Evolutionary conservation across 129 eudicot genomes (phyloP), one percentile per base, ranked within the genome.

Genomic region (Saposhnikovia divaricata): DNA sequence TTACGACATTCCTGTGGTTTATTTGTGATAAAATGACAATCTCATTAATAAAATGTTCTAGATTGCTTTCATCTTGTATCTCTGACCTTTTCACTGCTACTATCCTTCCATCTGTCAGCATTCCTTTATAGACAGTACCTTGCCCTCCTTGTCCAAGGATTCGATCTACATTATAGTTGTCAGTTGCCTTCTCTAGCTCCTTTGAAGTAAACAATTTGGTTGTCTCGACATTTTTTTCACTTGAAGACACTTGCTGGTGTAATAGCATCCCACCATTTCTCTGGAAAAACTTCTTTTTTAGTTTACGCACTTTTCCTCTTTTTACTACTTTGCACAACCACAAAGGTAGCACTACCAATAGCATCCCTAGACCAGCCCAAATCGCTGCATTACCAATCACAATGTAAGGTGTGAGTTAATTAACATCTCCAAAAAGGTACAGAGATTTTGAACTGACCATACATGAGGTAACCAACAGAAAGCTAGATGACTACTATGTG

Each of bases 91-190:
- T 69, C 44, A 69, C 74, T 69, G 74, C 74, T 34, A 69, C 44
- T 34, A 69, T 69, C 34, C 74, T 69, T 69, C 74, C 74, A 69
- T 69, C 74, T 34, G 74, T 69, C n/a, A 69, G 16, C 74, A 69
- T 69, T 69, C 74, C 74, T 39, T 69, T 69, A 69, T 69, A 69
- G 18, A 69, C 74, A 34, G 74, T 69, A 28, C 74, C 74, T 34
- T 69, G 74, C 0, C 74, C 74, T 69, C 74, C 74, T 69, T 34
- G 74, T 13, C 74, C 74, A 34, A 69, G 74, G 74, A 69, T 69
- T 69, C 74, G 74, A 34, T 69, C 43, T 7, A 34, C 44, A 15
- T 69, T 34, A 13, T 69, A 69, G n/a, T 69, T 9, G 74, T 69
- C 40, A 0, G 74, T 69, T 34, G 74, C 74, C 40, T 69, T 69